Base-by-base conservation (phyloP, 169 alveolate species). In the Eimeria maxima region DNA sequence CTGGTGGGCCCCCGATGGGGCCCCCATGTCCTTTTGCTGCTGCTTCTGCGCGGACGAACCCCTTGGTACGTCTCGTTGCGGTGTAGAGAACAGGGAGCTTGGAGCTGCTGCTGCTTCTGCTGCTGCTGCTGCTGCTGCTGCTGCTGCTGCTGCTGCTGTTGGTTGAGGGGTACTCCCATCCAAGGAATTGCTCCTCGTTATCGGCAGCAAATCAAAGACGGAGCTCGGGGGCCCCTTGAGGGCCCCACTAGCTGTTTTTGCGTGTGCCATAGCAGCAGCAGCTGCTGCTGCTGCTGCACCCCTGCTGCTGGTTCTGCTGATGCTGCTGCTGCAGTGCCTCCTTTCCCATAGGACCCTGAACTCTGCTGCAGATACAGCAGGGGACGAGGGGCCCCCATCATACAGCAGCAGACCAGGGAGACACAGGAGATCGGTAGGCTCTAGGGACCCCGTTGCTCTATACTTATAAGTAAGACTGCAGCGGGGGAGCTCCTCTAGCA, bases 331-430 rank as follows among this genome's bases (percentile, higher is more conserved):
- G 74, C 88, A 38, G 91, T 91, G 95, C 4, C 81, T 29, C 53
- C 90, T 87, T 50, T 38, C 69, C 95, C 95, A 91, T 18, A 91
- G 74, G 67, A 73, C 95, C 27, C 90, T 87, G 67, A 78, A 91
- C 67, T 91, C 95, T 6, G 89, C 84, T 5, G 95, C 84, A 71
- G 53, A 55, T 14, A 74, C 50, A 38, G 90, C 95, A 11, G 78
- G 95, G 47, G 90, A 91, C 16, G 74, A 60, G 80, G 90, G 91
- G 76, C 95, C 95, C 47, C 95, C 95, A 42, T 91, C 95, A 33
- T 67, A 91, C 73, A 91, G 67, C 63, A 80, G 45, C 47, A 42
- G 18, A 33, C 95, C 95, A 0, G 90, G 81, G 53, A 33, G 76
- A 27, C 95, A 57, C 16, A 91, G 69, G 29, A 67, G 53, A 20